Evolutionary conservation across 2,329 filamentous ascomycete genomes (phyloP).

Genomic region (Aspergillus aculeatus): DNA sequence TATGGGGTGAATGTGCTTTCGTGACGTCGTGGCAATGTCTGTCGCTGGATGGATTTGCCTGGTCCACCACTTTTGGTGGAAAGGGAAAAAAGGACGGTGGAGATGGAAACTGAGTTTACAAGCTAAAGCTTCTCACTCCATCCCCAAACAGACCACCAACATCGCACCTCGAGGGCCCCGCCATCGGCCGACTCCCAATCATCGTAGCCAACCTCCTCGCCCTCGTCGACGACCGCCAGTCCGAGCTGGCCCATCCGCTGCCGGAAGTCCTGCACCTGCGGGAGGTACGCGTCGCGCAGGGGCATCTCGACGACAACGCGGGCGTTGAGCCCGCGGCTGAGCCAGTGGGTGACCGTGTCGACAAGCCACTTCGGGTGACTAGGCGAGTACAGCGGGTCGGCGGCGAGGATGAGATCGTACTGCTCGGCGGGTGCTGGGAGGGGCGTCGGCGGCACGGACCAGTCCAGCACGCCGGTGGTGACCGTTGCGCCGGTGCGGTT

Average conservation of each 20-base stretch:
- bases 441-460: constrained; percentile 49
- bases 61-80: no score
- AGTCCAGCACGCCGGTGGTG: constrained; percentile 69
- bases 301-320: constrained; percentile 79
- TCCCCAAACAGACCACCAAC: constrained; percentile 51
- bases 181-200: constrained; percentile 48
- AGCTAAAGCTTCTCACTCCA: constrained; percentile 39
- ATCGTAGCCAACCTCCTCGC: constrained; percentile 47
- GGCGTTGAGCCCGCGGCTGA: constrained; percentile 57
- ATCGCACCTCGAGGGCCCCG: constrained; percentile 42
- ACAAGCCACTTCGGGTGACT: constrained; percentile 75
- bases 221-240: constrained; percentile 53
- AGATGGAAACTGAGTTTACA: background rate
- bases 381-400: constrained; percentile 84
- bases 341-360: constrained; percentile 66
- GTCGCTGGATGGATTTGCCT: background rate
- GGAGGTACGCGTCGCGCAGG: constrained; percentile 65
- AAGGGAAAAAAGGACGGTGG: background rate
- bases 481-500: constrained; percentile 56
- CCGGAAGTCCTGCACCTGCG: constrained; percentile 64
- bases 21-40: constrained; percentile 26
- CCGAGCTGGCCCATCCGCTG: constrained; percentile 58
- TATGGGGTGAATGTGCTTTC: constrained; percentile 20
- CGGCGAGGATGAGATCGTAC: constrained; percentile 71
- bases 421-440: constrained; percentile 33